Base-by-base conservation (phyloP, 2,329 filamentous ascomycete genomes). In the Curvularia hawaiiensis region DNA sequence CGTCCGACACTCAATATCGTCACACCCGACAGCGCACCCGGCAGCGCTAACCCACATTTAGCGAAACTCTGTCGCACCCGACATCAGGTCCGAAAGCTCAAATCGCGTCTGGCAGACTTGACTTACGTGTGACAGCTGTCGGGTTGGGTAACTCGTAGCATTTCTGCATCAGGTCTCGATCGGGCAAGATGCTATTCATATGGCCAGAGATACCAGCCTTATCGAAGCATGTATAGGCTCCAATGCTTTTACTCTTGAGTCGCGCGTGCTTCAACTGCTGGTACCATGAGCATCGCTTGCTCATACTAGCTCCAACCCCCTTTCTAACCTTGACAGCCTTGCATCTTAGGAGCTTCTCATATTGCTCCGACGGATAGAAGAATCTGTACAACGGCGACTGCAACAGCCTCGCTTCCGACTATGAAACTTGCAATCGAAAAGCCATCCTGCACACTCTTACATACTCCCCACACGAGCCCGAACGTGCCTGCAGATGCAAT, bases 371-470 rank as follows among this genome's bases (percentile, higher is more conserved):
- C 31, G 24, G 24, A 22, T 5, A 55, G 12, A 6, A 50, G 26
- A 22, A 51, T 12, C 20, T 56, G 35, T 4, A 56, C 8, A 43
- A 16, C 30, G 16, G 41, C 54, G 10, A 52, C 33, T 1, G 35
- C 35, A 7, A 52, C 20, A 18, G 48, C 43, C 22, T 48, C 20
- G 3, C 14, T 26, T 8, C 30, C 41, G 3, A 46, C 8, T 16
- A 52, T 28, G 18, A 40, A 56, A 1, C 31, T 28, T 9, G 48
- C 48, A n/a, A 56, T 28, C 1, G 35, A 16, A 38, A 56, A 52
- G 2, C 54, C 54, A 14, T 52, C 54, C 33, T 56, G 48, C 20
- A 47, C 1, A 12, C 48, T 24, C 40, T 41, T 56, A 11, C 26
- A 41, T 20, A 45, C 33, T 1, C 28, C 47, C 47, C 48, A 41